Evolutionary conservation across 2,329 filamentous ascomycete genomes (phyloP).

Genomic region (Aspergillus viridinutans): DNA sequence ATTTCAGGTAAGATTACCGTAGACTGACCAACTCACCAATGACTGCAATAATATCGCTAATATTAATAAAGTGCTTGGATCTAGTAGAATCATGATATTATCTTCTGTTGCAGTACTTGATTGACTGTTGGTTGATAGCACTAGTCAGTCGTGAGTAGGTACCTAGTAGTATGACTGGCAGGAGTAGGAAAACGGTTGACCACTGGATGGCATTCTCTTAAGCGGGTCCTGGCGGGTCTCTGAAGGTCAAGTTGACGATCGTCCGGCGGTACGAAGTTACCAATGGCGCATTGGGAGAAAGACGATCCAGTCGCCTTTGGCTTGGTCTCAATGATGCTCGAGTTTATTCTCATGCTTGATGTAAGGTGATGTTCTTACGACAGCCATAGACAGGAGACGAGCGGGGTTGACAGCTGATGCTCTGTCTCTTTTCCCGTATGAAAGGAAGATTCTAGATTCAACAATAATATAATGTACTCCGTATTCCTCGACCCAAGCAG

Average conservation of each 20-base stretch:
- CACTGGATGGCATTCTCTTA: background rate
- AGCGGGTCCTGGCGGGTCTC: constrained; percentile 8
- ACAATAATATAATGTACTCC: background rate
- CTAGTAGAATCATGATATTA: background rate
- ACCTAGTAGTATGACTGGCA: background rate
- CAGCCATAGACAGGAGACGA: background rate
- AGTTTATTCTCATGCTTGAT: too few relatives aligned
- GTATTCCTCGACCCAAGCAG: background rate
- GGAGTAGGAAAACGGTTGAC: background rate
- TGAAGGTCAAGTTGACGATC: constrained; percentile 11
- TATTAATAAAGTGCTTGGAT: background rate
- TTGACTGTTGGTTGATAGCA: background rate
- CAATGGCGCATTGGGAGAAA: background rate
- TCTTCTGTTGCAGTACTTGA: background rate
- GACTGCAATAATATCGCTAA: background rate
- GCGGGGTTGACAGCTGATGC: background rate
- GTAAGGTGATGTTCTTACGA: too few relatives aligned
- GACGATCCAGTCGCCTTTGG: background rate
- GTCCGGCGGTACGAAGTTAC: constrained; percentile 8
- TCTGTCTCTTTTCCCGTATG: background rate
- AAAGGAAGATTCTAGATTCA: background rate
- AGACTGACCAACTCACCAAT: background rate
- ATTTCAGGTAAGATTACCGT: background rate
- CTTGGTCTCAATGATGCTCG: background rate
- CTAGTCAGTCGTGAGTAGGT: background rate